These are phyloP conservation scores for Alternaria sp. DNA, from an alignment of 2,329 filamentous ascomycete species.

Conservation along the genomic window DNA sequence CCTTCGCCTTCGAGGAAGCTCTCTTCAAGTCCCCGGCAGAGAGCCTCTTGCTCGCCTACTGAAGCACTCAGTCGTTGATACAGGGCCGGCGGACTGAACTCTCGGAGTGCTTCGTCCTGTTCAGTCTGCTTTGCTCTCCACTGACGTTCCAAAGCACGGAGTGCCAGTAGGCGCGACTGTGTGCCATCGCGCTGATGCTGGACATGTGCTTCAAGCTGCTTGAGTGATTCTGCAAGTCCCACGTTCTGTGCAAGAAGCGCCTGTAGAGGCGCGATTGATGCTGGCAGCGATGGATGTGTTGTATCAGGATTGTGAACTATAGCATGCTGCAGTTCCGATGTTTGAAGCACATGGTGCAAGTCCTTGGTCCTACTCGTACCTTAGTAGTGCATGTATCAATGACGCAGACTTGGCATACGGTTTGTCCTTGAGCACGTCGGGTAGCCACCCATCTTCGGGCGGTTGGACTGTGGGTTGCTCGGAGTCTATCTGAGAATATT, in stretches of 20 bases:
- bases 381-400: constrained; percentile 23
- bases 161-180: constrained; percentile 81
- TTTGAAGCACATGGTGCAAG: constrained; percentile 73
- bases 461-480: constrained; percentile 33
- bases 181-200: constrained; percentile 72
- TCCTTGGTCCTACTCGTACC: constrained; percentile 72
- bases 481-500: constrained; percentile 26
- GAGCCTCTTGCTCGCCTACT: constrained; percentile 81
- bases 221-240: constrained; percentile 70
- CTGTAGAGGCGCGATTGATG: constrained; percentile 71
- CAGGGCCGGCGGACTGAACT: constrained; percentile 85
- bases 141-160: constrained; percentile 88
- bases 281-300: constrained; percentile 74
- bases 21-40: constrained; percentile 87
- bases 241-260: constrained; percentile 75
- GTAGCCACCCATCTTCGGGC: constrained; percentile 77
- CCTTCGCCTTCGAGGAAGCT: constrained; percentile 79
- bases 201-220: constrained; percentile 67
- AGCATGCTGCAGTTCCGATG: constrained; percentile 74
- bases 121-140: constrained; percentile 89
- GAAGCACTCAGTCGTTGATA: constrained; percentile 82
- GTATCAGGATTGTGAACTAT: constrained; percentile 73
- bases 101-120: constrained; percentile 84
- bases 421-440: constrained; percentile 79
- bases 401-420: constrained; percentile 65